Evolutionary conservation across 2,329 filamentous ascomycete genomes (phyloP).

Genomic region (Diaporthe humulicola): DNA sequence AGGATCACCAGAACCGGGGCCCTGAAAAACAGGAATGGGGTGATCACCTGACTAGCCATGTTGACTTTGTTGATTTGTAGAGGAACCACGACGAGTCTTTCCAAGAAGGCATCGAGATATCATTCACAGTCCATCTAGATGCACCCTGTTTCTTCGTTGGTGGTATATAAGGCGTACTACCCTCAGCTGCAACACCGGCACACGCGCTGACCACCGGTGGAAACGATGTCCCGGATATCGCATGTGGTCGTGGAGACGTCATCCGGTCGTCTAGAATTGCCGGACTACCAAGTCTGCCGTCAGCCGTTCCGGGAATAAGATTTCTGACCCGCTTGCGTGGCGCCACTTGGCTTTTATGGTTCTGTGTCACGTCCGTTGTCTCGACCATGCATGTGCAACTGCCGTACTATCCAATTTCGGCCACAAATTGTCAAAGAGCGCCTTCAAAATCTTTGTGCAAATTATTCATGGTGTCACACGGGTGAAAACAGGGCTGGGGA

Average conservation of each 20-base stretch:
- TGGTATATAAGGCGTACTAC: slow-evolving; percentile 16
- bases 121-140: background rate
- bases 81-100: too few species aligned
- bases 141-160: background rate
- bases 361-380: background rate
- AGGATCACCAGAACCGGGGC: background rate
- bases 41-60: slow-evolving; percentile 3
- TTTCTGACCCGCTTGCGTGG: background rate
- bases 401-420: background rate
- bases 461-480: background rate
- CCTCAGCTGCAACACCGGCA: background rate
- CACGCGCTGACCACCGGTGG: background rate
- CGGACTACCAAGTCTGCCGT: background rate
- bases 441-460: background rate
- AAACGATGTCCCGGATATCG: background rate
- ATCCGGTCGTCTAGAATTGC: too few species aligned
- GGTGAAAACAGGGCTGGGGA: background rate
- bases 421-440: background rate
- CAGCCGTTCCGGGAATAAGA: background rate
- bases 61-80: background rate
- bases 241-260: background rate
- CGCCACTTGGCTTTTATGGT: background rate
- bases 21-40: background rate
- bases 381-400: background rate
- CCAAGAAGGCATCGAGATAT: background rate